Percentiles rank a stretch among this genome's conserved stretches.
Evolutionary conservation across 495 filamentous ascomycete species (phyloP).

Genomic region (Lepidopterella palustris): DNA sequence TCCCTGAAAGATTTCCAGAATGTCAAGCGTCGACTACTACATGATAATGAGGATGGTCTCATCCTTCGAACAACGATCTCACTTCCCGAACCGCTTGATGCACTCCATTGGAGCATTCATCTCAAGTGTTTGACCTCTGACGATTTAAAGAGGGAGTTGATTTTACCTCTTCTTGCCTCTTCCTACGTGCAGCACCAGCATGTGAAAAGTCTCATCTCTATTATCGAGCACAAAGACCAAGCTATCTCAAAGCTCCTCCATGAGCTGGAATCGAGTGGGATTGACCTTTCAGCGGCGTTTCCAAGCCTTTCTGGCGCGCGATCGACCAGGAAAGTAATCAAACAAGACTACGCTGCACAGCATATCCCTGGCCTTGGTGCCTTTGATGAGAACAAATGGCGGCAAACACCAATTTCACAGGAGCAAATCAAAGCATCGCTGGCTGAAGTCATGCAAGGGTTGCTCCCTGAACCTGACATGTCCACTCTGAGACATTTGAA

Average conservation of each 20-base stretch:
- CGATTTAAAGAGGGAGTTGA: constrained; percentile 52
- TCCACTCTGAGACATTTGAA: not conserved
- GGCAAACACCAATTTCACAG: constrained; percentile 15
- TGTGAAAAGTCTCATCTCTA: constrained; percentile 49
- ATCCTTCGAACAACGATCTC: constrained; percentile 51
- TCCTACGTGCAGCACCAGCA: constrained; percentile 47
- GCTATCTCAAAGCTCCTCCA: constrained; percentile 70
- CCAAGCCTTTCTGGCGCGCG: constrained; percentile 44
- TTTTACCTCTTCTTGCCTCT: constrained; percentile 62
- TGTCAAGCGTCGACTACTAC: constrained; percentile 32
- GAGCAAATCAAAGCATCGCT: not conserved
- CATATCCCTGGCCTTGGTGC: constrained; percentile 50
- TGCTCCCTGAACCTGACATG: not conserved
- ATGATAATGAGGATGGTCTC: constrained; percentile 40
- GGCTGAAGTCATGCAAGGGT: not conserved
- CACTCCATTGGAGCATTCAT: constrained; percentile 62
- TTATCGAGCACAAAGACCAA: constrained; percentile 69
- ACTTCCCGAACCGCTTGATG: constrained; percentile 59
- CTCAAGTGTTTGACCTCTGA: constrained; percentile 51
- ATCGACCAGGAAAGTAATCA: constrained; percentile 44
- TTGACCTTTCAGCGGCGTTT: constrained; percentile 64
- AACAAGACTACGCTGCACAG: constrained; percentile 32
- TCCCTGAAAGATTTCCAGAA: constrained; percentile 47
- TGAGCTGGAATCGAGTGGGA: constrained; percentile 63
- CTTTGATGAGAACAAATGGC: constrained; percentile 49